phyloP scores from a whole-genome alignment of 345 rosid genomes.

The Erucastrum elatum region DNA sequence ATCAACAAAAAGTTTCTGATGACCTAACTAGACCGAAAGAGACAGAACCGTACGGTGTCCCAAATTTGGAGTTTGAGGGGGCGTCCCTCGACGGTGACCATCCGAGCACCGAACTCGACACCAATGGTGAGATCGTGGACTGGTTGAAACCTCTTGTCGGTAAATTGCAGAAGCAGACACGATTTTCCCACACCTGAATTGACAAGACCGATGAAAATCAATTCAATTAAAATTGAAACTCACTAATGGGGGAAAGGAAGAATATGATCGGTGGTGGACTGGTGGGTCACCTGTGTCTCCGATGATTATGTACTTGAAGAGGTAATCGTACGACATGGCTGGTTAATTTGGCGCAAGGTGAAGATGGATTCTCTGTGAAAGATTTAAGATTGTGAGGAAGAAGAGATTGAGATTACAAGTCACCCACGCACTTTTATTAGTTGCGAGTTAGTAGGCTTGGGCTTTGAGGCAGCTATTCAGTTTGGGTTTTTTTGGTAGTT shows the following conservation, averaged over 20 bases:
- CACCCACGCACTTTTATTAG: no score
- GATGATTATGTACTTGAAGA: constrained; percentile 75
- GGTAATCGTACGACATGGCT: constrained; percentile 69
- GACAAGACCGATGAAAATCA: constrained; percentile 11
- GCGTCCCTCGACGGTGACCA: constrained; percentile 63
- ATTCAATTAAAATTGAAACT: not conserved
- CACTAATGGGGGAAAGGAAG: not conserved
- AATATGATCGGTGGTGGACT: not conserved
- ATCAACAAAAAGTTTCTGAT: not conserved
- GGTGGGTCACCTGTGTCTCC: constrained; percentile 58
- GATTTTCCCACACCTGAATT: constrained; percentile 65
- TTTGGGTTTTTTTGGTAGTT: no score
- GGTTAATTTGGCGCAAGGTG: not conserved
- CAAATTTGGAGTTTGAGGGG: constrained; percentile 70
- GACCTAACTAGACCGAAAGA: not conserved
- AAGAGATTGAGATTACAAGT: no score
- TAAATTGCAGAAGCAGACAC: constrained; percentile 63
- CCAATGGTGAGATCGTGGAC: constrained; percentile 75
- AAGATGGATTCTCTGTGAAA: no score
- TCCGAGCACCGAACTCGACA: constrained; percentile 72
- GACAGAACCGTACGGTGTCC: constrained; percentile 54
- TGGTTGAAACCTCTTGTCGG: constrained; percentile 71
- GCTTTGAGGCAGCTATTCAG: no score
- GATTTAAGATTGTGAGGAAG: no score
- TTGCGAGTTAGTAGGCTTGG: no score